phyloP scores from a whole-genome alignment of 2,329 filamentous ascomycete genomes.

The Ophiostoma ips region DNA sequence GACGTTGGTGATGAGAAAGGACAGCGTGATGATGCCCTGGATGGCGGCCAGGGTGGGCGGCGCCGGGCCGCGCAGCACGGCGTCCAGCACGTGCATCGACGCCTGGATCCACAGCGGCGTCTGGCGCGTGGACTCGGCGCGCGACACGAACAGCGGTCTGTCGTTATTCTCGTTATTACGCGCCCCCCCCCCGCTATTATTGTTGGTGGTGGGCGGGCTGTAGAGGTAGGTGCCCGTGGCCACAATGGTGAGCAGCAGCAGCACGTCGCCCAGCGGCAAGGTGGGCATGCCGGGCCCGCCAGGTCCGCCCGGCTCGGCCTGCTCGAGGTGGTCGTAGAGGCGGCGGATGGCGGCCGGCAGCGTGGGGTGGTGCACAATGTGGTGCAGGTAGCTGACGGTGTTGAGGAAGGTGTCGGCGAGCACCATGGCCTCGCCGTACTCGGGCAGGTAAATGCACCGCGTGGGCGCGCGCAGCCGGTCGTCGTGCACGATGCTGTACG shows the following conservation, averaged over 20 bases:
- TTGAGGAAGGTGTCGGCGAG: neutral
- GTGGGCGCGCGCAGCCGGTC: neutral
- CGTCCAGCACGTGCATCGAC: neutral
- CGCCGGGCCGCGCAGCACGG: neutral
- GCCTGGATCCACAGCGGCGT: constrained; percentile 4
- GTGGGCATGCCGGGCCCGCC: no score
- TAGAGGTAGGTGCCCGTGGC: constrained; percentile 1
- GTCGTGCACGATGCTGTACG: neutral
- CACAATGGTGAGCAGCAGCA: constrained; percentile 4
- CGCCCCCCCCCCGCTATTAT: no score
- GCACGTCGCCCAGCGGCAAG: neutral
- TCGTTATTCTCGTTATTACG: no score
- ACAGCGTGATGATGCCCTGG: constrained; percentile 5
- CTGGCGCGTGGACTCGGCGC: neutral
- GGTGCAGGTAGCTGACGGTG: constrained; percentile 3
- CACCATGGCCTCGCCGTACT: neutral
- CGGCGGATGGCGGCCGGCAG: neutral
- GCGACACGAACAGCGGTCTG: neutral
- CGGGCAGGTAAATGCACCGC: constrained; percentile 2
- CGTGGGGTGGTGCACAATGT: constrained; percentile 7
- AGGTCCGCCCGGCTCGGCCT: no score
- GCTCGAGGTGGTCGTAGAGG: constrained; percentile 1
- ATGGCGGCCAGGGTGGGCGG: neutral
- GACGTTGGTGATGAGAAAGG: constrained; percentile 3
- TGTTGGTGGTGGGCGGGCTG: neutral